Percentiles rank a stretch among this genome's conserved stretches.
phyloP scores from a whole-genome alignment of 352 stramenopile genomes.

The Pythium sukuiense region DNA sequence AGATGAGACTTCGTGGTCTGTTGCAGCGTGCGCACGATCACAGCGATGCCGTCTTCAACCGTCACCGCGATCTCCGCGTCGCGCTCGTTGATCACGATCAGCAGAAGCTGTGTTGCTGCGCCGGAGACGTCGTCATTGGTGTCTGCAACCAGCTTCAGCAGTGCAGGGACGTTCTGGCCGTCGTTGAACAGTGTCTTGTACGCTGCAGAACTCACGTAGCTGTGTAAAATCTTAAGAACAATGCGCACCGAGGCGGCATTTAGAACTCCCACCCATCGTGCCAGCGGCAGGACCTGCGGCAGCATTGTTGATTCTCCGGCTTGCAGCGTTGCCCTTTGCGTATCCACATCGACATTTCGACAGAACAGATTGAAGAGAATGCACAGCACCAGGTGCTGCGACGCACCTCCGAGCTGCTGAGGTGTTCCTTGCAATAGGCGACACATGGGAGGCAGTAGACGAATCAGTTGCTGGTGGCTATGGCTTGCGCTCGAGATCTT shows the following conservation, averaged over 20 bases:
- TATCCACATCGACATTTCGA: conserved; percentile 18
- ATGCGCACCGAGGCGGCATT: conserved; percentile 37
- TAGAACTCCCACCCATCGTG: conserved; percentile 44
- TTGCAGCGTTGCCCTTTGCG: conserved; percentile 12
- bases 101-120: conserved; percentile 45
- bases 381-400: conserved; percentile 40
- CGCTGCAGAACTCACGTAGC: conserved; percentile 31
- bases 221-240: conserved; percentile 56
- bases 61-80: conserved; percentile 67
- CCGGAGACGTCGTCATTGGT: conserved; percentile 40
- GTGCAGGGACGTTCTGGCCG: conserved; percentile 47
- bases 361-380: conserved; percentile 71
- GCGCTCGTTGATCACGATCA: conserved; percentile 38
- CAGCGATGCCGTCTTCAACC: conserved; percentile 70
- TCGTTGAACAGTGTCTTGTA: conserved; percentile 53
- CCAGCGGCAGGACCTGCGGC: conserved; percentile 52
- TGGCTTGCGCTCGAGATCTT: conserved; percentile 42
- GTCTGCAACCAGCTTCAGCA: conserved; percentile 44
- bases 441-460: conserved; percentile 35
- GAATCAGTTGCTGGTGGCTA: conserved; percentile 41
- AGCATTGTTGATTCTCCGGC: conserved; percentile 40
- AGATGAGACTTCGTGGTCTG: conserved; percentile 34
- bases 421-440: conserved; percentile 14
- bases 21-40: conserved; percentile 47
- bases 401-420: conserved; percentile 8